phyloP scores from a whole-genome alignment of 2,329 filamentous ascomycete species.

The Colletotrichum coccodes region DNA sequence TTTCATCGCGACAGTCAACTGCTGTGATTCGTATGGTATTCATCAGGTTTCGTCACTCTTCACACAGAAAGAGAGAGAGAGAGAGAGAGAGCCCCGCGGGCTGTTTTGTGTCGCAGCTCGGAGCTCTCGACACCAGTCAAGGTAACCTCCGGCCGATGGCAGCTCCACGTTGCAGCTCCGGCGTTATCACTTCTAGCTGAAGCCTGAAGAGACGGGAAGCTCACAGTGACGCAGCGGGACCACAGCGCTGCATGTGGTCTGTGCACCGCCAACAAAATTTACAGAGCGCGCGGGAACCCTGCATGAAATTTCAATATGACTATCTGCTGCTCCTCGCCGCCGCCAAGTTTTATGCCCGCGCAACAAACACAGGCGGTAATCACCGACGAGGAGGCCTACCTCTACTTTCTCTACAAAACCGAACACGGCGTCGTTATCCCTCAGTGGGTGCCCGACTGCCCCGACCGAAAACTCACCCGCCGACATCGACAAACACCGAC shows the following conservation, averaged over 20 bases:
- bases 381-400: conserved; percentile 23
- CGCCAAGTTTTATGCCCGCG: conserved; percentile 28
- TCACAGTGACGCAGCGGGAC: conserved; percentile 29
- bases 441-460: neutral
- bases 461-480: neutral
- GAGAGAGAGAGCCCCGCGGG: neutral
- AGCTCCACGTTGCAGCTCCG: neutral
- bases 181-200: neutral
- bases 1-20: neutral
- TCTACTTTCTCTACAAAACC: neutral
- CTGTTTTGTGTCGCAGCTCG: neutral
- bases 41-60: neutral
- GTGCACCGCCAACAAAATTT: conserved; percentile 31
- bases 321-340: conserved; percentile 29
- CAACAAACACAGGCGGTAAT: conserved; percentile 23
- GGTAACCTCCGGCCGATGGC: neutral
- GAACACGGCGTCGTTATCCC: neutral
- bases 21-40: neutral
- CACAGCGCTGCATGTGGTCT: conserved; percentile 2
- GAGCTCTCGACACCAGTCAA: neutral
- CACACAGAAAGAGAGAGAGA: too few species aligned
- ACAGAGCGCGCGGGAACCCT: conserved; percentile 25
- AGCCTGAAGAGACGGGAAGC: neutral
- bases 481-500: neutral
- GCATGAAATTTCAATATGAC: conserved; percentile 30